Percentiles rank a stretch among this genome's conserved stretches.
phyloP scores from a whole-genome alignment of 2,329 filamentous ascomycete species.

The Diplodia seriata region DNA sequence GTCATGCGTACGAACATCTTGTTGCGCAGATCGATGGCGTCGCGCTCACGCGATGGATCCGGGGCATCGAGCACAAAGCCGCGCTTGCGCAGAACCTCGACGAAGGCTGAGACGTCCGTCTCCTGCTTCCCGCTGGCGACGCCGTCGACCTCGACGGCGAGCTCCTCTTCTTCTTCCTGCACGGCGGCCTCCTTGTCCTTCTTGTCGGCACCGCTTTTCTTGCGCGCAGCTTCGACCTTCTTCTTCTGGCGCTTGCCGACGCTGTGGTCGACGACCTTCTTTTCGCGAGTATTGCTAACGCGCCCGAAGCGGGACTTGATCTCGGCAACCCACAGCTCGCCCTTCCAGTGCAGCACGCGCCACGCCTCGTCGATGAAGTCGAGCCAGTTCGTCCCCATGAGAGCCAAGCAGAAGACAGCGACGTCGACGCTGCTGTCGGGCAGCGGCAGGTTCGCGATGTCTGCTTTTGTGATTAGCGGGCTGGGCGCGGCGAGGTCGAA shows the following conservation, averaged over 20 bases:
- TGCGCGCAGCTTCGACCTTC: slow-evolving; percentile 52
- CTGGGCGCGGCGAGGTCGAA: slow-evolving; percentile 85
- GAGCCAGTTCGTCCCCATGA: slow-evolving; percentile 99
- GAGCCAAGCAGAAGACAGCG: slow-evolving; percentile 90
- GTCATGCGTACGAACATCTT: slow-evolving; percentile 99
- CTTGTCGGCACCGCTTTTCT: slow-evolving; percentile 54
- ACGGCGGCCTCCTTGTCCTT: slow-evolving; percentile 58
- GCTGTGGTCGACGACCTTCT: slow-evolving; percentile 67
- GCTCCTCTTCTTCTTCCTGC: slow-evolving; percentile 63
- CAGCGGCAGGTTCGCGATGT: slow-evolving; percentile 84
- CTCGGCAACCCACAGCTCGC: slow-evolving; percentile 96
- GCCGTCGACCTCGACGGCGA: slow-evolving; percentile 71
- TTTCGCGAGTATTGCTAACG: slow-evolving; percentile 56
- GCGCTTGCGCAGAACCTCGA: slow-evolving; percentile 78
- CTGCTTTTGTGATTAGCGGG: slow-evolving; percentile 81
- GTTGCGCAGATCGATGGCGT: slow-evolving; percentile 80
- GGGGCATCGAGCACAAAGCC: slow-evolving; percentile 76
- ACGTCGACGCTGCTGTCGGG: slow-evolving; percentile 79
- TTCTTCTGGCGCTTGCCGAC: slow-evolving; percentile 68
- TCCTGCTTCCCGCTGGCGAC: slow-evolving; percentile 58
- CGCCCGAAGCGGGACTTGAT: slow-evolving; percentile 91
- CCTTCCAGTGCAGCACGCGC: slow-evolving; percentile 88
- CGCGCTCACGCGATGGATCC: slow-evolving; percentile 61
- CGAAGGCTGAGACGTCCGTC: slow-evolving; percentile 86
- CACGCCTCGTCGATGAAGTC: slow-evolving; percentile 96